Percentiles rank a stretch among this genome's conserved stretches.
Evolutionary conservation across 1,284 basidiomycete species (phyloP).

Genomic region (Bjerkandera adusta): DNA sequence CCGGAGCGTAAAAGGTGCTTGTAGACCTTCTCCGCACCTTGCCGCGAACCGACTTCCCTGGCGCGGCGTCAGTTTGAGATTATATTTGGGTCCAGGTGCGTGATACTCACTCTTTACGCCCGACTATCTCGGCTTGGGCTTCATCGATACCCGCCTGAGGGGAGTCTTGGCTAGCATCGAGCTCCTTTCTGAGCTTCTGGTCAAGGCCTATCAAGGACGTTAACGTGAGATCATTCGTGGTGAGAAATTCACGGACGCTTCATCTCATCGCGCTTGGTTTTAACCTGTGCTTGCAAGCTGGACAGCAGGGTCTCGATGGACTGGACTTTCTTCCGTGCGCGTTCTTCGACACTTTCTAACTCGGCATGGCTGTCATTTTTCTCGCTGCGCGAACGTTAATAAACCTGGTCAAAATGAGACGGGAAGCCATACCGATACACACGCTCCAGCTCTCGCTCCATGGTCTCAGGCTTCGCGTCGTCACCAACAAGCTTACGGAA

Average conservation of each 20-base stretch:
- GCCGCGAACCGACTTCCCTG: slow-evolving; percentile 28
- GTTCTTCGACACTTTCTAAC: slow-evolving; percentile 48
- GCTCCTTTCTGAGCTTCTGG: slow-evolving; percentile 42
- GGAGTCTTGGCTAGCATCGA: slow-evolving; percentile 21
- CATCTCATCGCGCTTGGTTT: slow-evolving; percentile 60
- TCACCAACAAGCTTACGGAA: slow-evolving; percentile 64
- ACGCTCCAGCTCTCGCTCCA: slow-evolving; percentile 71
- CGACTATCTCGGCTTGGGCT: slow-evolving; percentile 50
- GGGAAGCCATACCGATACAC: slow-evolving; percentile 49
- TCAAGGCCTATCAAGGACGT: slow-evolving; percentile 53
- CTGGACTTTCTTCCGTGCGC: slow-evolving; percentile 55
- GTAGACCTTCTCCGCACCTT: slow-evolving; percentile 56
- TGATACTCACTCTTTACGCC: slow-evolving; percentile 50
- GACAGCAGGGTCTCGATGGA: slow-evolving; percentile 61
- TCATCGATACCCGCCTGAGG: slow-evolving; percentile 60
- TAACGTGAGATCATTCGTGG: slow-evolving; percentile 1
- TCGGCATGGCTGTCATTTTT: slow-evolving; percentile 64
- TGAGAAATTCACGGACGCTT: slow-evolving; percentile 55
- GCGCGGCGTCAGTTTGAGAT: slow-evolving; percentile 3
- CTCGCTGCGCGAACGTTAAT: slow-evolving; percentile 40
- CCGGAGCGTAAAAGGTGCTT: slow-evolving; percentile 61
- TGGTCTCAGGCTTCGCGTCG: slow-evolving; percentile 57
- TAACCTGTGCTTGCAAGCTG: slow-evolving; percentile 58
- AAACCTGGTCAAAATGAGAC: background rate
- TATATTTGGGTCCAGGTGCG: background rate